phyloP scores from a whole-genome alignment of 2,329 filamentous ascomycete species.

The Raffaelea albimanens region DNA sequence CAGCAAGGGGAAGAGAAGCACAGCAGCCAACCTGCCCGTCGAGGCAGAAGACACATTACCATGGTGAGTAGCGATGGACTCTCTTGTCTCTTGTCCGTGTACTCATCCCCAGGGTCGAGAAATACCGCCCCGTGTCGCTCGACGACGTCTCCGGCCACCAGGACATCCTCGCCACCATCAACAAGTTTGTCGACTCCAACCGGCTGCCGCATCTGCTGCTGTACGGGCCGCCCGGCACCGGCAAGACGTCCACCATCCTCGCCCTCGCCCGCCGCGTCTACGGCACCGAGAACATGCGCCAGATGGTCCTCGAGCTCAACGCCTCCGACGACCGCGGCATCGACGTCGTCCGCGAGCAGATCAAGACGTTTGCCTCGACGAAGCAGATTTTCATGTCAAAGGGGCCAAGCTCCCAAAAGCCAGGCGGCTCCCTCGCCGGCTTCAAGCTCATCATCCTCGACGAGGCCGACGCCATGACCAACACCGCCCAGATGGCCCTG shows the following conservation, averaged over 20 bases:
- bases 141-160: conserved; percentile 93
- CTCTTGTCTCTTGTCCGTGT: background rate
- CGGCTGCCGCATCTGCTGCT: conserved; percentile 90
- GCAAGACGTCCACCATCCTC: conserved; percentile 94
- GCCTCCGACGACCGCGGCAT: conserved; percentile 96
- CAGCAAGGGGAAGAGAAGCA: conserved; percentile 77
- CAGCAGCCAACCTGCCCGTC: conserved; percentile 83
- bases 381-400: conserved; percentile 94
- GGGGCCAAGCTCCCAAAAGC: too few relatives aligned
- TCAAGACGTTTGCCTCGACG: conserved; percentile 97
- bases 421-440: conserved; percentile 46
- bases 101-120: conserved; percentile 65
- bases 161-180: conserved; percentile 94
- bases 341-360: conserved; percentile 95
- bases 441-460: conserved; percentile 97
- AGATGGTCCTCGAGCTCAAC: conserved; percentile 98
- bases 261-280: conserved; percentile 91
- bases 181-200: conserved; percentile 93
- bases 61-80: conserved; percentile 49
- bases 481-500: conserved; percentile 93
- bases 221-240: conserved; percentile 92
- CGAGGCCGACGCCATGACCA: conserved; percentile 99
- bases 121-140: conserved; percentile 83
- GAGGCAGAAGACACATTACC: conserved; percentile 90
- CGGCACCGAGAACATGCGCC: conserved; percentile 81